Percentiles rank a stretch among this genome's conserved stretches.
Evolutionary conservation across 257 asterid species (phyloP).

Genomic region (Catharanthus roseus): DNA sequence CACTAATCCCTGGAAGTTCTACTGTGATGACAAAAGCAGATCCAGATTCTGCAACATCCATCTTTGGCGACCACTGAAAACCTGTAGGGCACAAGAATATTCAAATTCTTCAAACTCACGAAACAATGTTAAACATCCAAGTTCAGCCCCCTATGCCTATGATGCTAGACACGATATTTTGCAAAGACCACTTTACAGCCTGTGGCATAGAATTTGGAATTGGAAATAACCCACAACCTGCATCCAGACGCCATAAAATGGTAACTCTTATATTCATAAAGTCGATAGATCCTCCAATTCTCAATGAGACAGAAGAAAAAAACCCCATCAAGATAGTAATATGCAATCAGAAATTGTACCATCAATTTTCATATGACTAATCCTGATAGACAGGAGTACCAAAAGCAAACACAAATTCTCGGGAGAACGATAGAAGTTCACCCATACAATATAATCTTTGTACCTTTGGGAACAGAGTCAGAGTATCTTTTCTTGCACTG

Average conservation of each 20-base stretch:
- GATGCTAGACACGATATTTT: background rate
- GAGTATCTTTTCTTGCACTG: constrained; percentile 23
- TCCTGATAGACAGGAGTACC: background rate
- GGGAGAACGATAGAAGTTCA: no score
- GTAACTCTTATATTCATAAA: no score
- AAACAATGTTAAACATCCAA: background rate
- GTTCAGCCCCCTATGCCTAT: background rate
- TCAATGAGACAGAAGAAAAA: no score
- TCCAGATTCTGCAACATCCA: constrained; percentile 73
- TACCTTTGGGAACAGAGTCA: constrained; percentile 36
- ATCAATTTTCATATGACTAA: background rate
- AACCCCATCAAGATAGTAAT: background rate
- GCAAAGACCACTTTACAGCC: background rate
- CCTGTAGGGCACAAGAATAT: constrained; percentile 25
- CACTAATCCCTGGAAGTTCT: constrained; percentile 72
- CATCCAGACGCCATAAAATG: no score
- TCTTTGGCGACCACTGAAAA: constrained; percentile 55
- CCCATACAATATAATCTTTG: no score
- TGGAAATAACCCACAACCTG: background rate
- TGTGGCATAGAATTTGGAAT: background rate
- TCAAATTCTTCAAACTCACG: background rate
- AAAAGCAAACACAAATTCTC: background rate
- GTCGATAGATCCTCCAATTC: no score
- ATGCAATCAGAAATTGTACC: background rate
- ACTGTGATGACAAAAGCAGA: constrained; percentile 39